phyloP scores from a whole-genome alignment of 768 basidiomycete species.

The Lentinula aciculospora region DNA sequence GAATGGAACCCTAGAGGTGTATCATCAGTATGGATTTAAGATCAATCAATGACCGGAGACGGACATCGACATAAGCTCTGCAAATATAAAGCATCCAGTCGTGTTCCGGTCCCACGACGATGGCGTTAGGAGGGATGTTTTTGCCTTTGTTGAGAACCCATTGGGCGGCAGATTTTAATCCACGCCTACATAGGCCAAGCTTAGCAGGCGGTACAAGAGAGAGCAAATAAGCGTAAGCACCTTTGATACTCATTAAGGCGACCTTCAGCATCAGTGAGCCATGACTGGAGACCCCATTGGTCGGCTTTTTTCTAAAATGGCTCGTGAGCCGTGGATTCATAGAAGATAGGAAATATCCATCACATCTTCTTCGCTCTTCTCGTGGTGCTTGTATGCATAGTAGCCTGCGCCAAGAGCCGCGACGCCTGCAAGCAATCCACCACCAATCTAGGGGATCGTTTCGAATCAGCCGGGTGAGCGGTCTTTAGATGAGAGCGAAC shows the following conservation, averaged over 20 bases:
- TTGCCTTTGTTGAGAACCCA: slow-evolving; percentile 62
- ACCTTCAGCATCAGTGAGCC: slow-evolving; percentile 51
- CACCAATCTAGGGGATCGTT: slow-evolving; percentile 45
- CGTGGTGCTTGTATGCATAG: slow-evolving; percentile 48
- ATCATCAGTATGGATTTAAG: not conserved
- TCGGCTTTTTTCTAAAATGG: slow-evolving; percentile 39
- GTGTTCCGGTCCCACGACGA: slow-evolving; percentile 51
- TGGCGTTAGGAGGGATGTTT: slow-evolving; percentile 52
- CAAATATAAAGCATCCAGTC: slow-evolving; percentile 50
- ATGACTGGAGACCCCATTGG: slow-evolving; percentile 43
- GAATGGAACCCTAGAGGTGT: slow-evolving; percentile 40
- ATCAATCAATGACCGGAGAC: slow-evolving; percentile 12
- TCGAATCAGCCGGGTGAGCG: not conserved
- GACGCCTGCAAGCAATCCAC: slow-evolving; percentile 52
- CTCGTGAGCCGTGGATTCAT: not conserved
- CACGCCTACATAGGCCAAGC: too few relatives aligned
- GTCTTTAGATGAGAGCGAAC: slow-evolving; percentile 22
- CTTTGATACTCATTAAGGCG: slow-evolving; percentile 45
- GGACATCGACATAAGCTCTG: slow-evolving; percentile 54
- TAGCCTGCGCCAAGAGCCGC: slow-evolving; percentile 46
- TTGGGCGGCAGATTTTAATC: slow-evolving; percentile 41
- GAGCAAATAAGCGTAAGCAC: too few relatives aligned
- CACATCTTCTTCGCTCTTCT: slow-evolving; percentile 55
- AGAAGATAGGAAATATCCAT: not conserved
- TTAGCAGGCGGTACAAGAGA: too few relatives aligned